Conservation (phyloP, 2,329 filamentous ascomycete genomes). For the Sarocladium strictum region DNA sequence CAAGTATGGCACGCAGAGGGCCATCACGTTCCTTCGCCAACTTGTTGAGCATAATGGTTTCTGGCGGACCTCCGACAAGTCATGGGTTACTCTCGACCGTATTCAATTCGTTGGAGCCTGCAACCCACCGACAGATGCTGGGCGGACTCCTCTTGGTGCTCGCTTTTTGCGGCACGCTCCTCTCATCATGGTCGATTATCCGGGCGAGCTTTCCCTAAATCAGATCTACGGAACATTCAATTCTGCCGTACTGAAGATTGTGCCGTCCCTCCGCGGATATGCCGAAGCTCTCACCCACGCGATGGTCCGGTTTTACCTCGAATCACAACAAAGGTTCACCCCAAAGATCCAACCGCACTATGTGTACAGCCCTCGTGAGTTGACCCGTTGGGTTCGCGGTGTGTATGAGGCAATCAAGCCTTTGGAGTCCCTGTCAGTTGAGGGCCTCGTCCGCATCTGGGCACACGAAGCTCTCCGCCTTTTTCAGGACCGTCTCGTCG, state of each 20-base stretch:
- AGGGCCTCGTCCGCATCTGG: constrained; percentile 95
- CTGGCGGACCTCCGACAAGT: constrained; percentile 96
- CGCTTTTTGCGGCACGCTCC: constrained; percentile 94
- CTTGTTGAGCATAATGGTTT: constrained; percentile 98
- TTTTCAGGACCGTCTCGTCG: constrained; percentile 95
- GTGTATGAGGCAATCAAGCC: constrained; percentile 95
- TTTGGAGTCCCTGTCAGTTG: constrained; percentile 78
- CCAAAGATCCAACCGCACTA: constrained; percentile 97
- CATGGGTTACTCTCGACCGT: constrained; percentile 93
- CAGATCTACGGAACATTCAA: constrained; percentile 99
- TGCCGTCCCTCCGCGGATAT: constrained; percentile 91
- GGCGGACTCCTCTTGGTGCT: constrained; percentile 87
- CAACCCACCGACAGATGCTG: constrained; percentile 95
- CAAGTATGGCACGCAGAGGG: constrained; percentile 93
- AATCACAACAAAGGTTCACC: constrained; percentile 92
- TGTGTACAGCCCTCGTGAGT: constrained; percentile 96
- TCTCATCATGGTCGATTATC: constrained; percentile 99
- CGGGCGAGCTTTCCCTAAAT: constrained; percentile 85
- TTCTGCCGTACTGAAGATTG: constrained; percentile 90
- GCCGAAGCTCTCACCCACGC: constrained; percentile 89
- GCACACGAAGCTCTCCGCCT: constrained; percentile 92
- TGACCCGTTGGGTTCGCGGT: constrained; percentile 95
- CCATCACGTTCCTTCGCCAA: constrained; percentile 94
- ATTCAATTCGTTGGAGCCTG: constrained; percentile 99
- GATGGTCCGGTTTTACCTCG: constrained; percentile 95